These are phyloP conservation scores for Cytospora piceicola DNA, from an alignment of 2,329 filamentous ascomycete genomes.

Conservation along the genomic window DNA sequence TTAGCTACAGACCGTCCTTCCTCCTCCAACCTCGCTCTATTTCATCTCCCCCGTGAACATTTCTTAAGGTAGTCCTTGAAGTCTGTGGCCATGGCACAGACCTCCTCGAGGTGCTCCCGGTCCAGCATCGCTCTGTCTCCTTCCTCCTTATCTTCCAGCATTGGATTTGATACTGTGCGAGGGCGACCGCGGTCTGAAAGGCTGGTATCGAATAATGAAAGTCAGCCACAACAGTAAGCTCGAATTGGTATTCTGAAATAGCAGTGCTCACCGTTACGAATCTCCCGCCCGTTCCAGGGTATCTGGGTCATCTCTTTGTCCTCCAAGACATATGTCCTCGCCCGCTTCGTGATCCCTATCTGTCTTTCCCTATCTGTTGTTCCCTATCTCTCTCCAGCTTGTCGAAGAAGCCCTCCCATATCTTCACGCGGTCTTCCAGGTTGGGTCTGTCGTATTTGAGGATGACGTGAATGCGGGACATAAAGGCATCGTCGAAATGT, in stretches of 20 bases:
- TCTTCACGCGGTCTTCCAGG: not conserved
- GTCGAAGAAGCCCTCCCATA: not conserved
- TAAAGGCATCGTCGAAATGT: constrained; percentile 45
- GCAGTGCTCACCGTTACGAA: not conserved
- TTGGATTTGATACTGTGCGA: constrained; percentile 2
- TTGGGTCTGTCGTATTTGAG: constrained; percentile 36
- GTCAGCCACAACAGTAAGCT: not conserved
- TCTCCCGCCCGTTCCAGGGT: constrained; percentile 12
- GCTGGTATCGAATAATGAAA: not conserved
- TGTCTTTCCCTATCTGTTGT: not conserved
- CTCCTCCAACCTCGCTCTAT: no score
- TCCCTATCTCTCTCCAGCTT: constrained; percentile 3
- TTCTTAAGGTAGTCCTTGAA: constrained; percentile 1
- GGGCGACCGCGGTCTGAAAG: constrained; percentile 15
- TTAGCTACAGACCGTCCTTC: no score
- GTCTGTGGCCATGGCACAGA: constrained; percentile 4
- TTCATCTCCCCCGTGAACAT: not conserved
- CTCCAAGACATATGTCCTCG: not conserved
- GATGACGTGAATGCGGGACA: constrained; percentile 40
- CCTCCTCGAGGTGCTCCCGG: not conserved
- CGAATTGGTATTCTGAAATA: not conserved
- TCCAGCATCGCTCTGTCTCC: not conserved
- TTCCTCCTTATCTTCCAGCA: not conserved
- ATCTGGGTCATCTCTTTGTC: not conserved
- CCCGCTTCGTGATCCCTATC: not conserved